Evolutionary conservation across 148 eudicot genomes (phyloP).

Genomic region (Amaranthus cruentus): DNA sequence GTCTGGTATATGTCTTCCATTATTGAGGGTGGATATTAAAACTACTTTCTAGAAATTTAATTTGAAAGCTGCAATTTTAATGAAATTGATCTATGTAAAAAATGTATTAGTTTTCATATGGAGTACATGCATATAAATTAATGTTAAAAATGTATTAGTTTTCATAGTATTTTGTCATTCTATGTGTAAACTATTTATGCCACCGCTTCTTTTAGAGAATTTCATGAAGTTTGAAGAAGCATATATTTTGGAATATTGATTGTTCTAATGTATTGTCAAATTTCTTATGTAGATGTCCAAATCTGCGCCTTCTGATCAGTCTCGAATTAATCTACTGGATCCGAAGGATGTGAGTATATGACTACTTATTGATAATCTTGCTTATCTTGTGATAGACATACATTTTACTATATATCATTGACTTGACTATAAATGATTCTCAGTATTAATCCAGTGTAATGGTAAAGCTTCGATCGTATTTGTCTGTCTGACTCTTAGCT

Average conservation of each 20-base stretch:
- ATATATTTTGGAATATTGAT: not conserved
- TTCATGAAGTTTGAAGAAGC: not conserved
- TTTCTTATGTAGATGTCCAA: constrained; percentile 79
- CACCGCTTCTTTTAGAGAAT: not conserved
- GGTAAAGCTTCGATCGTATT: too few relatives aligned
- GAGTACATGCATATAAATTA: not conserved
- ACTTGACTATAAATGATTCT: not conserved
- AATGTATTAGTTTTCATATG: not conserved
- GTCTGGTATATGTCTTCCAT: not conserved
- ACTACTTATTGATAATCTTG: not conserved
- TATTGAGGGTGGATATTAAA: not conserved
- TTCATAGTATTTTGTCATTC: not conserved
- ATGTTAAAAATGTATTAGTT: not conserved
- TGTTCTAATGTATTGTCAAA: constrained; percentile 12
- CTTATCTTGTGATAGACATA: not conserved
- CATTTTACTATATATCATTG: not conserved
- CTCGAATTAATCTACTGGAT: constrained; percentile 89
- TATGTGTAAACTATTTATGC: not conserved
- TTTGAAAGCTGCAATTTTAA: not conserved
- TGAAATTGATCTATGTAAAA: not conserved
- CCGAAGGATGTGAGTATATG: constrained; percentile 77
- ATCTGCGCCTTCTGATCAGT: constrained; percentile 91
- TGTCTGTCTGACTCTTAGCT: too few relatives aligned
- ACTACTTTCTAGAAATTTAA: not conserved
- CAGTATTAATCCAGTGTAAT: too few relatives aligned